A percentile compares a stretch with the other conserved stretches of the same genome.
phyloP scores from a whole-genome alignment of 2,329 filamentous ascomycete genomes.

The Magnaporthales sp. region DNA sequence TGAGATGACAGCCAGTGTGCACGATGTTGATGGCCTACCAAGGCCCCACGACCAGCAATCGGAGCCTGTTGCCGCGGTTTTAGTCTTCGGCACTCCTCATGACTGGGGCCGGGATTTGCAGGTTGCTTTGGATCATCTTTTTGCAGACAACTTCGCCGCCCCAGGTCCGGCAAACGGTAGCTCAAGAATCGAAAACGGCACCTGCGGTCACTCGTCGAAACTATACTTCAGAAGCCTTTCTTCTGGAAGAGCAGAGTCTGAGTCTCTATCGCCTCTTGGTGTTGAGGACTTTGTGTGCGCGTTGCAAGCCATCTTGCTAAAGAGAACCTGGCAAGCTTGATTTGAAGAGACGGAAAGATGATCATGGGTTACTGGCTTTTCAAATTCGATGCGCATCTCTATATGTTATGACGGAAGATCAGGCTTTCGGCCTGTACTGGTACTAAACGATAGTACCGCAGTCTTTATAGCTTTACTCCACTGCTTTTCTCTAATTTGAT shows the following conservation, averaged over 20 bases:
- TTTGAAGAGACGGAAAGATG: not conserved
- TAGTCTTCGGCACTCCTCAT: not conserved
- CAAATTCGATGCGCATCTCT: not conserved
- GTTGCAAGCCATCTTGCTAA: not conserved
- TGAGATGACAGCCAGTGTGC: not conserved
- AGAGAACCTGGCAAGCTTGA: not conserved
- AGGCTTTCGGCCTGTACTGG: not conserved
- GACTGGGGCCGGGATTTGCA: not conserved
- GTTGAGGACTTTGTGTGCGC: not conserved
- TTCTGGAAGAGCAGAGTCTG: not conserved
- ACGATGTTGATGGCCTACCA: not conserved
- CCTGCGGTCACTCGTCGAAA: not conserved
- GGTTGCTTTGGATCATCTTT: not conserved
- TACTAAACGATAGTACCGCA: not conserved
- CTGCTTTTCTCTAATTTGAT: not conserved
- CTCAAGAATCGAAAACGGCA: not conserved
- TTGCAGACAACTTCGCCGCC: not conserved
- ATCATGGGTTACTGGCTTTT: not conserved
- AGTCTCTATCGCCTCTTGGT: not conserved
- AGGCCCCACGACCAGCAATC: not conserved
- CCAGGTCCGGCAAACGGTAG: not conserved
- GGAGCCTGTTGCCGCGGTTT: not conserved
- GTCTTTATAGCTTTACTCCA: not conserved
- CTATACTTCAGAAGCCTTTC: not conserved
- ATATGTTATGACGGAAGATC: not conserved